These are phyloP conservation scores for Aleurites moluccanus DNA, from an alignment of 441 rosid genomes.

Conservation along the genomic window DNA sequence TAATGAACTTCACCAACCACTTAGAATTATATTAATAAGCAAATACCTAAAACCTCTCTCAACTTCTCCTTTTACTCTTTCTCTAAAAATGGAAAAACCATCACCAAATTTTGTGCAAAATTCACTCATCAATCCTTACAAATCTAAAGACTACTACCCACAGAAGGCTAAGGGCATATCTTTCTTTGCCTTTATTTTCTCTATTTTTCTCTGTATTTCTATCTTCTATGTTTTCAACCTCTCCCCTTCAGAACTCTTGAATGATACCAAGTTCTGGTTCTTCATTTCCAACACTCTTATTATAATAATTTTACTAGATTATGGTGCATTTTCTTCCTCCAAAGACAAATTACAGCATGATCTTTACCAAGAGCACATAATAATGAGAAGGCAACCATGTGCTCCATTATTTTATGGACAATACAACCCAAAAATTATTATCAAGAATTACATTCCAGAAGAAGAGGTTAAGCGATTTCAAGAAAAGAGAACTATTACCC, in stretches of 20 bases:
- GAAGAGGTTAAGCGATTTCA: conserved; percentile 3
- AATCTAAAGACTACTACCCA: conserved; percentile 25
- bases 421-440: conserved; percentile 13
- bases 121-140: conserved; percentile 14
- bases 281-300: conserved; percentile 65
- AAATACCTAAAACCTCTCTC: conserved; percentile 9
- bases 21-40: neutral
- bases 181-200: conserved; percentile 42
- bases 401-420: conserved; percentile 4
- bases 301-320: conserved; percentile 56
- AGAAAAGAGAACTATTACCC: conserved; percentile 1
- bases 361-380: conserved; percentile 31
- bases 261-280: conserved; percentile 55
- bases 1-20: conserved; percentile 14
- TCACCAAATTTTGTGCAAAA: conserved; percentile 26
- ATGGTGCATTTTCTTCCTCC: conserved; percentile 46
- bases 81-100: conserved; percentile 35
- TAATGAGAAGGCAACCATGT: conserved; percentile 29
- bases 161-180: conserved; percentile 35
- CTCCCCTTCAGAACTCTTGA: conserved; percentile 48
- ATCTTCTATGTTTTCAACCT: conserved; percentile 47
- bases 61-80: neutral
- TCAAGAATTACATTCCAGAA: conserved; percentile 16
- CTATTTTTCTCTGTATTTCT: conserved; percentile 43
- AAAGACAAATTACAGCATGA: conserved; percentile 26